Evolutionary conservation across 148 eudicot genomes (phyloP).

Genomic region (Euryodendron excelsum): DNA sequence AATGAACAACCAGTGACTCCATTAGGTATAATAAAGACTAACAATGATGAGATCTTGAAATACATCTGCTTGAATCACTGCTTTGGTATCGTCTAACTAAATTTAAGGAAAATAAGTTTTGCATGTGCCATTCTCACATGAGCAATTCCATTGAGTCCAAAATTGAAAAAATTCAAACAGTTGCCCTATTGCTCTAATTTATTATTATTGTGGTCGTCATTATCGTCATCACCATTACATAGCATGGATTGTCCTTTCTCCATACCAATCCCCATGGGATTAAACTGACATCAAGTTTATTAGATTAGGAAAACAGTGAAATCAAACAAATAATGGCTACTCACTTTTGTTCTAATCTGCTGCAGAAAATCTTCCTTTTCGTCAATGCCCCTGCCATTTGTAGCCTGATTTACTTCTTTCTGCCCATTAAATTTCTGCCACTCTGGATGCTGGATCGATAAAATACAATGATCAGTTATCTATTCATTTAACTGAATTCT

Average conservation of each 20-base stretch:
- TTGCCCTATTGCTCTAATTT: neutral
- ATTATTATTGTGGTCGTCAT: neutral
- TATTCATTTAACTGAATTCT: neutral
- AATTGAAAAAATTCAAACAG: neutral
- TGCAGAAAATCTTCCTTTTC: constrained; percentile 77
- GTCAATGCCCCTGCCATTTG: constrained; percentile 36
- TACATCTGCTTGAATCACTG: neutral
- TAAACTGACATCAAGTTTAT: neutral
- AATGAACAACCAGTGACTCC: neutral
- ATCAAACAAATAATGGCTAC: constrained; percentile 23
- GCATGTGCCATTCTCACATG: neutral
- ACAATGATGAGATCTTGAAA: neutral
- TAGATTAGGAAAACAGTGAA: constrained; percentile 5
- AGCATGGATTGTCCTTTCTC: neutral
- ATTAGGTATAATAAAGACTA: neutral
- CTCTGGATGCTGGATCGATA: constrained; percentile 36
- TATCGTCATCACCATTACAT: neutral
- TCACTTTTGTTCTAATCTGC: constrained; percentile 85
- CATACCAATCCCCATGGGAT: neutral
- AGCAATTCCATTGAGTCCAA: neutral
- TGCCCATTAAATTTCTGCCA: constrained; percentile 35
- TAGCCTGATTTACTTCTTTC: constrained; percentile 27
- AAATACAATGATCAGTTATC: neutral
- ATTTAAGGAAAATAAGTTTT: neutral
- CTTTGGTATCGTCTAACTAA: neutral